Evolutionary conservation across 495 filamentous ascomycete genomes (phyloP).

Genomic region (Pseudomonodictys pantanalensis): DNA sequence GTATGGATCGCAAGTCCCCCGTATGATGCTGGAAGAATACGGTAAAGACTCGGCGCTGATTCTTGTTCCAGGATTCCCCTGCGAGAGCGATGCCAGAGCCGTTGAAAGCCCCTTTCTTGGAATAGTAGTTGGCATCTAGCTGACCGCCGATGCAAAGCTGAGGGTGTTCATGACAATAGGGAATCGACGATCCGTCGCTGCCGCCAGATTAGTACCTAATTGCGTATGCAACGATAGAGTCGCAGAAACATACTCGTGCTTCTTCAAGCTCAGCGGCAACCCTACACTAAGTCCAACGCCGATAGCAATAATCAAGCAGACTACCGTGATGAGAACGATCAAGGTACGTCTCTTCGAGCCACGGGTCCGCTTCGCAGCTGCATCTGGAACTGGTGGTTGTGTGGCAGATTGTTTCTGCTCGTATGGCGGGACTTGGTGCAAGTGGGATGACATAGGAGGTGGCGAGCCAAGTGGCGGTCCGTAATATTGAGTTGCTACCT

Average conservation of each 20-base stretch:
- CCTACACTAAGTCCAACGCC: neutral
- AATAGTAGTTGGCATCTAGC: slow-evolving; percentile 26
- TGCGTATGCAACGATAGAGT: neutral
- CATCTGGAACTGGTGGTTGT: neutral
- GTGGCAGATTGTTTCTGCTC: neutral
- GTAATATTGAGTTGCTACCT: neutral
- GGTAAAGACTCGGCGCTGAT: slow-evolving; percentile 34
- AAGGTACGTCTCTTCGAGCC: neutral
- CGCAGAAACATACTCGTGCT: neutral
- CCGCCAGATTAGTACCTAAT: neutral
- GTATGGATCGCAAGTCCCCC: slow-evolving; percentile 37
- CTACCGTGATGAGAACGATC: neutral
- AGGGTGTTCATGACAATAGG: slow-evolving; percentile 4
- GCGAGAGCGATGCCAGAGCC: slow-evolving; percentile 42
- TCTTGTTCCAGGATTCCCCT: slow-evolving; percentile 37
- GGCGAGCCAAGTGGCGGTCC: neutral
- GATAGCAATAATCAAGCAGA: neutral
- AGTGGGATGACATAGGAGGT: neutral
- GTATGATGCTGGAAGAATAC: slow-evolving; percentile 42
- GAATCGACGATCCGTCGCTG: neutral
- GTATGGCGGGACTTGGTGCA: neutral
- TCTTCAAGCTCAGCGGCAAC: neutral
- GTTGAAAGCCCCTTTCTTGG: slow-evolving; percentile 40
- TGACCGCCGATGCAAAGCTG: slow-evolving; percentile 28
- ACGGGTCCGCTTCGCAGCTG: neutral